phyloP scores from a whole-genome alignment of 2,329 filamentous ascomycete genomes.

The Talaromyces sp. region DNA sequence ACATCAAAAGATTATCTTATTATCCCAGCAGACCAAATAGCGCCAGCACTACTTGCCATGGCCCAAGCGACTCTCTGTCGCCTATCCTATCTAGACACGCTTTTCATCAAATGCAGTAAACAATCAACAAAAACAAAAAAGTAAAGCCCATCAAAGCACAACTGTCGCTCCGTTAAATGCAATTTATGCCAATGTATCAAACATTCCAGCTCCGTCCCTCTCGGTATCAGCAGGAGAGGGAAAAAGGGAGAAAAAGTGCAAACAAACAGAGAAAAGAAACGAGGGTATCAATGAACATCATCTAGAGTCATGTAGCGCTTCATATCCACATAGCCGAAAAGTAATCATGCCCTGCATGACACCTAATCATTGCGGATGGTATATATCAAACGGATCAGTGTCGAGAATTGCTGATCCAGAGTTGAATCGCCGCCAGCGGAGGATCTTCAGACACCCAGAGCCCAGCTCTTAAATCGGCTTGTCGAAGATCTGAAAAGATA shows the following conservation, averaged over 20 bases:
- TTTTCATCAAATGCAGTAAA: slow-evolving; percentile 2
- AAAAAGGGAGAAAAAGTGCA: neutral
- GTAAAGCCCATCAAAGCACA: neutral
- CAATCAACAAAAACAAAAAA: neutral
- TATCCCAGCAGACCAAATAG: neutral
- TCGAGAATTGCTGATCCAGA: slow-evolving; percentile 44
- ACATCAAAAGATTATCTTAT: neutral
- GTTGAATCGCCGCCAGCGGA: slow-evolving; percentile 51
- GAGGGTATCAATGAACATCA: slow-evolving; percentile 19
- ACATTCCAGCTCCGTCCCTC: neutral
- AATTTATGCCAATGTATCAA: slow-evolving; percentile 10
- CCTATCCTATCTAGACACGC: neutral
- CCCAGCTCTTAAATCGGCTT: slow-evolving; percentile 55
- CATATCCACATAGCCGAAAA: neutral
- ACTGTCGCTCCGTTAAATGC: slow-evolving; percentile 16
- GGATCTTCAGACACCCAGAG: slow-evolving; percentile 65
- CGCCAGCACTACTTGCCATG: neutral
- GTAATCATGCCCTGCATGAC: neutral
- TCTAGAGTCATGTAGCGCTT: neutral
- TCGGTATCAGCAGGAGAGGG: neutral
- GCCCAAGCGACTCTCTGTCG: neutral
- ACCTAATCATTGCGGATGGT: neutral
- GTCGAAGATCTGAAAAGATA: slow-evolving; percentile 56
- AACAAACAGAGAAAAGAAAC: neutral
- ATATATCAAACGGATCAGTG: slow-evolving; percentile 20